Conservation (phyloP, 805 yeast genomes). For the Lipomyces yamadae region DNA sequence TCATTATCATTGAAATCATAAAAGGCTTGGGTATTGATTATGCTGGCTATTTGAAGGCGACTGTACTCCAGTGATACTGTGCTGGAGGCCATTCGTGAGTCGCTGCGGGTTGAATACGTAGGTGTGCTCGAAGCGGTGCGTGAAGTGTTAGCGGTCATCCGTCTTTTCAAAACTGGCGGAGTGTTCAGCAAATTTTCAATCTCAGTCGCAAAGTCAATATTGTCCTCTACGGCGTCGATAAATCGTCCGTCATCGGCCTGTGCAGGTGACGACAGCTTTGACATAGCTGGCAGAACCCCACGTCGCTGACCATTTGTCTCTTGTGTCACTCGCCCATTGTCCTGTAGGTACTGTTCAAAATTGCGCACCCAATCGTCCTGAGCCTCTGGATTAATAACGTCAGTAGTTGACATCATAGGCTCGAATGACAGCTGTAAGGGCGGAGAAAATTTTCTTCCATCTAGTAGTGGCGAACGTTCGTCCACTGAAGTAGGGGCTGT, state of each 20-base stretch:
- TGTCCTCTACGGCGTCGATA: conserved; percentile 32
- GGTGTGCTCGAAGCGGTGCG: conserved; percentile 4
- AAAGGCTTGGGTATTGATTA: conserved; percentile 20
- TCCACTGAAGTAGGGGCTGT: conserved; percentile 24
- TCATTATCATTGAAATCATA: conserved; percentile 5
- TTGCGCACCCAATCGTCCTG: conserved; percentile 25
- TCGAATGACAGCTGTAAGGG: conserved; percentile 10
- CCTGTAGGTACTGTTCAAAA: conserved; percentile 19
- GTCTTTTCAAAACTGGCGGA: conserved; percentile 29
- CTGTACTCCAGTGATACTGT: conserved; percentile 8
- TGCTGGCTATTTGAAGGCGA: conserved; percentile 21
- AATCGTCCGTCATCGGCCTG: conserved; percentile 17
- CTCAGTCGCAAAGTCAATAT: conserved; percentile 22
- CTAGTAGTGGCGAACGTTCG: neutral
- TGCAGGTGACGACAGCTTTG: neutral
- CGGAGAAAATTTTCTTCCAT: neutral
- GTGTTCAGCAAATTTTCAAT: conserved; percentile 28
- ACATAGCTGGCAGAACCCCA: neutral
- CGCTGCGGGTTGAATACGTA: neutral
- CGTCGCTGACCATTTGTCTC: neutral
- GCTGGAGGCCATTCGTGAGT: neutral
- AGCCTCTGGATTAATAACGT: conserved; percentile 8
- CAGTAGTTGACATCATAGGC: conserved; percentile 1
- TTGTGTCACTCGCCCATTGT: neutral
- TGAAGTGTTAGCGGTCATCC: neutral